phyloP scores from a whole-genome alignment of 2,329 filamentous ascomycete species.

The Apiospora phragmitis region DNA sequence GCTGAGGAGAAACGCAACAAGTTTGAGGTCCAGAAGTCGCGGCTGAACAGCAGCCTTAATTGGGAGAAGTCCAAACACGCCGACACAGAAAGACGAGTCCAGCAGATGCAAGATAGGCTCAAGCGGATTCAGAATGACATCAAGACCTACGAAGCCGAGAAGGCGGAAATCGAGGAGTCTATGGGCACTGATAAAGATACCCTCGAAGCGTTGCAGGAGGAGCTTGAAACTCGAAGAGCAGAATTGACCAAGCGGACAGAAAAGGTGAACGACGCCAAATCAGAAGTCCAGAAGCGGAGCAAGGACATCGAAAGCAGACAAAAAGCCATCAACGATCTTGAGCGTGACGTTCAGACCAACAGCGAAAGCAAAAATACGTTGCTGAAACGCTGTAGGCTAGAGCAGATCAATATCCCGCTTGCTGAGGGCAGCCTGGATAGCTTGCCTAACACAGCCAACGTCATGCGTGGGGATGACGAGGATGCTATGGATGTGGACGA shows the following conservation, averaged over 20 bases:
- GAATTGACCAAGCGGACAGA: constrained; percentile 70
- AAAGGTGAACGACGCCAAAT: constrained; percentile 74
- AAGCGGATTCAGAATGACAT: constrained; percentile 70
- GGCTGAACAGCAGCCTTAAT: constrained; percentile 62
- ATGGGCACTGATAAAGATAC: constrained; percentile 74
- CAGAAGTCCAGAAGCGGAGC: constrained; percentile 79
- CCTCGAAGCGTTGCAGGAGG: constrained; percentile 72
- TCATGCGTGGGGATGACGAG: constrained; percentile 68
- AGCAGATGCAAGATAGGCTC: constrained; percentile 65
- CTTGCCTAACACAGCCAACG: constrained; percentile 82
- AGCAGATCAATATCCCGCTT: constrained; percentile 87
- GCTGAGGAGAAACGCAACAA: constrained; percentile 82
- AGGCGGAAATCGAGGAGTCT: constrained; percentile 70
- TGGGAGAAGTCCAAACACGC: constrained; percentile 56
- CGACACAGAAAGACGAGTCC: constrained; percentile 68
- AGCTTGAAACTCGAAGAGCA: constrained; percentile 67
- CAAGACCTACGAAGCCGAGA: constrained; percentile 68
- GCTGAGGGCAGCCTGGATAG: constrained; percentile 75
- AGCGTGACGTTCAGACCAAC: constrained; percentile 83
- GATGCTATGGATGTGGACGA: constrained; percentile 95
- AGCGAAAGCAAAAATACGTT: constrained; percentile 81
- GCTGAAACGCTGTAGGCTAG: constrained; percentile 86
- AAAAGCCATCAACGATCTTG: constrained; percentile 75
- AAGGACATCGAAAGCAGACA: constrained; percentile 76
- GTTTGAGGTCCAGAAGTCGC: constrained; percentile 81